Percentiles rank a stretch among this genome's conserved stretches.
Evolutionary conservation across 805 yeast species (phyloP).

Genomic region (Nakazawaea wyomingensis): DNA sequence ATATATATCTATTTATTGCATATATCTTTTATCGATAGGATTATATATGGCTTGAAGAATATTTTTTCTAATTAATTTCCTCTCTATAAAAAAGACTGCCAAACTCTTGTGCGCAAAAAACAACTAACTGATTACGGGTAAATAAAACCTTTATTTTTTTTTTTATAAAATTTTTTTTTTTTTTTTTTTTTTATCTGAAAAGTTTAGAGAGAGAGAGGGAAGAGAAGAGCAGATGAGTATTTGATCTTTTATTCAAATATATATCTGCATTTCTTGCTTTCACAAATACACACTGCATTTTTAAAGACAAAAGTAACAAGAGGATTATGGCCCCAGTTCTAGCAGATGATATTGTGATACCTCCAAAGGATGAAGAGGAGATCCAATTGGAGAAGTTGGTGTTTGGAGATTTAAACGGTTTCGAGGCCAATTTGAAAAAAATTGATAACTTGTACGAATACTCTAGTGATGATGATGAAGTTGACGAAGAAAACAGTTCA

Average conservation of each 20-base stretch:
- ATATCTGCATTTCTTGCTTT: not conserved
- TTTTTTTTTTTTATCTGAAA: slow-evolving; percentile 10
- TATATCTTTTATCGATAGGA: too few relatives aligned
- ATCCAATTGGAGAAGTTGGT: slow-evolving; percentile 72
- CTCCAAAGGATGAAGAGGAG: slow-evolving; percentile 85
- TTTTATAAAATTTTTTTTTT: slow-evolving; percentile 1
- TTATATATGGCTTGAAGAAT: too few relatives aligned
- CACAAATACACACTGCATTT: not conserved
- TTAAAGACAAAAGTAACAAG: not conserved
- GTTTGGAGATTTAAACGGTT: slow-evolving; percentile 82
- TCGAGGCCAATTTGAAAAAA: slow-evolving; percentile 57
- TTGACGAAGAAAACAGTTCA: slow-evolving; percentile 27
- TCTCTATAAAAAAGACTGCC: too few relatives aligned
- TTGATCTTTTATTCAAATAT: not conserved
- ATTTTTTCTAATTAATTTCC: too few relatives aligned
- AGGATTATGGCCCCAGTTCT: slow-evolving; percentile 7
- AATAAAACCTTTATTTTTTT: not conserved
- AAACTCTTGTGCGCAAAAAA: too few relatives aligned
- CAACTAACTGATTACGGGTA: too few relatives aligned
- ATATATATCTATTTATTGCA: too few relatives aligned
- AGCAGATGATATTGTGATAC: slow-evolving; percentile 26
- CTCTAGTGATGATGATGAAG: slow-evolving; percentile 37
- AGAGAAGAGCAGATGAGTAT: slow-evolving; percentile 1
- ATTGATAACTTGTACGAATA: slow-evolving; percentile 52
- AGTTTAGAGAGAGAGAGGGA: slow-evolving; percentile 10